A percentile compares a stretch with the other conserved stretches of the same genome.
Evolutionary conservation across 192 early-diverging fungal species (phyloP).

Genomic region (Coemansia sp.): DNA sequence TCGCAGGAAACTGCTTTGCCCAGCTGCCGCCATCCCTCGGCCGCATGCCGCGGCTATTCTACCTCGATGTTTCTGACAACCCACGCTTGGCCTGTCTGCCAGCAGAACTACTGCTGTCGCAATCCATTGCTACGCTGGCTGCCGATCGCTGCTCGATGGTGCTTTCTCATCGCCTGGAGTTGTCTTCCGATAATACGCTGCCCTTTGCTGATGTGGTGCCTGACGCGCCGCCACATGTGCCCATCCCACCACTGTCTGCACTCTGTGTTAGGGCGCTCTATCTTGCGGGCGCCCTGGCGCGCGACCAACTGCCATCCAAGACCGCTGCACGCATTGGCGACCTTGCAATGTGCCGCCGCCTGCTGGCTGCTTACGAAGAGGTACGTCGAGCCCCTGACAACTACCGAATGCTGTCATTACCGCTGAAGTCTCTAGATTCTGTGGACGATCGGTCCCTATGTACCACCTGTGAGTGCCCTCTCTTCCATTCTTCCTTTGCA

Average conservation of each 20-base stretch:
- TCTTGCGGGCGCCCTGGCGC: background rate
- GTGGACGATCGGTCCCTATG: conserved; percentile 12
- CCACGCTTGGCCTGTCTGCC: conserved; percentile 16
- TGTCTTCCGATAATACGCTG: background rate
- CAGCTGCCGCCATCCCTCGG: conserved; percentile 34
- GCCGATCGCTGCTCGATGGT: conserved; percentile 26
- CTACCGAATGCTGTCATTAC: conserved; percentile 15
- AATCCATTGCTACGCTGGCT: conserved; percentile 32
- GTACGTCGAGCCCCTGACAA: conserved; percentile 24
- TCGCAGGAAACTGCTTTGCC: conserved; percentile 31
- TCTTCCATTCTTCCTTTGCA: conserved; percentile 20
- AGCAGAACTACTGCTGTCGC: conserved; percentile 24
- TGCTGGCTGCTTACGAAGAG: conserved; percentile 21
- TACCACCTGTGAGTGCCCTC: conserved; percentile 23
- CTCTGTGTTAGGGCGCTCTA: conserved; percentile 20
- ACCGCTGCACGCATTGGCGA: background rate
- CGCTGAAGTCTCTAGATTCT: conserved; percentile 12
- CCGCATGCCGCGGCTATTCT: conserved; percentile 40
- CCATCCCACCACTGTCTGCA: conserved; percentile 18
- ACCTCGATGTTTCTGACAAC: conserved; percentile 45
- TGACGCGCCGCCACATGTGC: background rate
- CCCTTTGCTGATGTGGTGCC: conserved; percentile 1
- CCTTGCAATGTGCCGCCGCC: background rate
- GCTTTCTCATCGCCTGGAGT: background rate
- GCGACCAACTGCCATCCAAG: background rate